A percentile compares a stretch with the other conserved stretches of the same genome.
These are phyloP conservation scores for Ichthyophonus hoferi DNA, from an alignment of 208 protist species.

Conservation along the genomic window DNA sequence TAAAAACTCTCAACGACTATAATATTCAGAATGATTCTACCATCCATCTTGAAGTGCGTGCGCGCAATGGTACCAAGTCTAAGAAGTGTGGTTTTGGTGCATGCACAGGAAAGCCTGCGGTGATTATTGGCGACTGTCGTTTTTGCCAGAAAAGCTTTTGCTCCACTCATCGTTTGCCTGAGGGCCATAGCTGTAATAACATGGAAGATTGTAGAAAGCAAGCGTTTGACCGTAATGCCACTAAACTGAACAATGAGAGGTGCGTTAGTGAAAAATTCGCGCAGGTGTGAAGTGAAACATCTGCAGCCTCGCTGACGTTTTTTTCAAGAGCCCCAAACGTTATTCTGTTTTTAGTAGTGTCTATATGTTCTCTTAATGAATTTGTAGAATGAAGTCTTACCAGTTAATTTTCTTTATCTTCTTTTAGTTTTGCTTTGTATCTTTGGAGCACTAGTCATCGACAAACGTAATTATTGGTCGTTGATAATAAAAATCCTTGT, in stretches of 20 bases:
- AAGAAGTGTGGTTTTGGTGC: constrained; percentile 48
- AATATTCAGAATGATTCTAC: constrained; percentile 94
- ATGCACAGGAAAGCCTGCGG: constrained; percentile 44
- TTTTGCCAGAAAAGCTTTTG: constrained; percentile 57
- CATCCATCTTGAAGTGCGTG: constrained; percentile 92
- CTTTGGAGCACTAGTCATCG: too few relatives aligned
- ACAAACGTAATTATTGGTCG: too few relatives aligned
- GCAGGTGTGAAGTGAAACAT: background rate
- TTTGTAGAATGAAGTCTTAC: too few relatives aligned
- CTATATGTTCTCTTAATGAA: too few relatives aligned
- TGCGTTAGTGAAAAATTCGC: constrained; percentile 47
- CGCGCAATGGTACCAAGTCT: constrained; percentile 89
- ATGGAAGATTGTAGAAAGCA: constrained; percentile 46
- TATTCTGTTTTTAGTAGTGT: too few relatives aligned
- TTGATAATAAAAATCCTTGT: too few relatives aligned
- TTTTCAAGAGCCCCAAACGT: too few relatives aligned
- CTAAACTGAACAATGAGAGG: constrained; percentile 46
- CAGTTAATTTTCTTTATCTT: too few relatives aligned
- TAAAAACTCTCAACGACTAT: constrained; percentile 92
- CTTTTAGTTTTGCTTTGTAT: too few relatives aligned
- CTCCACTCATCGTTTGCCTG: constrained; percentile 51
- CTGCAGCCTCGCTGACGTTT: background rate
- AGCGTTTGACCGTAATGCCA: constrained; percentile 50
- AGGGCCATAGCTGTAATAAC: constrained; percentile 51
- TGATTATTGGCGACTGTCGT: constrained; percentile 63